Base-by-base conservation (phyloP, 1,284 basidiomycete species). In the Lignosus rhinocerotis region DNA sequence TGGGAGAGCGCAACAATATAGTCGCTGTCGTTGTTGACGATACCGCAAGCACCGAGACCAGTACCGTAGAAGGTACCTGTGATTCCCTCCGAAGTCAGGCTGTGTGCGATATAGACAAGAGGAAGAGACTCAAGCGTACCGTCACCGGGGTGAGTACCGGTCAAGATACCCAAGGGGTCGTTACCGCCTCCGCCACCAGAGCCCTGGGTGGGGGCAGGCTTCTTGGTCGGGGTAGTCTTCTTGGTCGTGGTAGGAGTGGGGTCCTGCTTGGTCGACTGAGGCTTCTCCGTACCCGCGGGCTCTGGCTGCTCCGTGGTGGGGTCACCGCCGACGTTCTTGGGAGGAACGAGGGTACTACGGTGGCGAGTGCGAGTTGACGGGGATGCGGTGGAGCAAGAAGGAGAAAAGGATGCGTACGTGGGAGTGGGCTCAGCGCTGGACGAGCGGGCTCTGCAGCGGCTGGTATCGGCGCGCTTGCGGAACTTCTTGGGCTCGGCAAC, bases 1-100 rank as follows among this genome's bases (percentile, higher is more conserved):
- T 81, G 62, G 11, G 86, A 85, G 49, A 86, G 83, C 3, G 90
- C 90, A 46, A 73, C 83, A 55, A 92, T 88, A 67, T 69, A 66
- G n/a, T 90, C 76, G 2, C 38, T 57, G 67, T 84, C 79, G 0
- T 36, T 73, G 75, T 86, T 88, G 52, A 74, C 78, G 64, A 80
- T 77, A 47, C 89, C 90, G 69, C 90, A 92, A 10, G 90, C 82
- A 53, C 86, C 87, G 38, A 91, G 80, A 56, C 88, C 90, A 54
- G 82, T 72, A 0, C 62, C 65, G 62, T 84, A 90, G 69, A 67
- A 88, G 17, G 86, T 88, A 50, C 76, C 81, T 82, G 51, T 33
- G 16, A 59, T 39, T 14, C 42, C 16, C n/a, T 17, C 16, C 36
- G 21, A 30, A 11, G n/a, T 46, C 21, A 46, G 44, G 3, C 17